Percentiles rank a stretch among this genome's conserved stretches.
Evolutionary conservation across 2,329 filamentous ascomycete species (phyloP).

Genomic region (Colletotrichum gloeosporioides): DNA sequence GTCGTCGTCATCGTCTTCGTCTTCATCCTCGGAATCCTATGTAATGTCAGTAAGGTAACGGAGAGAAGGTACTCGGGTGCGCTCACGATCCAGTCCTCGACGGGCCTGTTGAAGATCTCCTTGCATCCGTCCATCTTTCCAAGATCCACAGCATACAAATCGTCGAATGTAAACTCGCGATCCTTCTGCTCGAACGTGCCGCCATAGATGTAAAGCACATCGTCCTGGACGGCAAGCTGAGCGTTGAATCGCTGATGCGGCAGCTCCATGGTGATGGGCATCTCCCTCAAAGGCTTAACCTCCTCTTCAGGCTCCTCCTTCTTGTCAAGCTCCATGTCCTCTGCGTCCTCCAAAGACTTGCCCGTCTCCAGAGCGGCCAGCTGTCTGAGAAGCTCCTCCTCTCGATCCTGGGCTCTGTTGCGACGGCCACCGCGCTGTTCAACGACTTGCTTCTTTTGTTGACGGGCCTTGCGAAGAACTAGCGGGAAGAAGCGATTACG

Average conservation of each 20-base stretch:
- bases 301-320: constrained; percentile 58
- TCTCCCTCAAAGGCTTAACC: constrained; percentile 63
- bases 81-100: constrained; percentile 80
- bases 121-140: constrained; percentile 94
- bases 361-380: constrained; percentile 85
- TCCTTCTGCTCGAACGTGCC: constrained; percentile 96
- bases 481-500: constrained; percentile 94
- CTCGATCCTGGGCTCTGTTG: constrained; percentile 84
- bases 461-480: constrained; percentile 74
- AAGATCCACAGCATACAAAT: constrained; percentile 92
- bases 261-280: constrained; percentile 77
- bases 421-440: constrained; percentile 66
- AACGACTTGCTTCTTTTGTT: constrained; percentile 65
- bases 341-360: constrained; percentile 61
- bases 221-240: constrained; percentile 87
- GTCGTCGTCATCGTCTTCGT: constrained; percentile 63
- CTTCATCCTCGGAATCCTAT: constrained; percentile 64
- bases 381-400: constrained; percentile 88
- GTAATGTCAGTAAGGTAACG: constrained; percentile 28
- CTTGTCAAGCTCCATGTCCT: constrained; percentile 55
- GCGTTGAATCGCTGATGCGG: constrained; percentile 93
- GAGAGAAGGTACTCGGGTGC: constrained; percentile 26
- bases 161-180: constrained; percentile 93
- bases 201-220: constrained; percentile 91
- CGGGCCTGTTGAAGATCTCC: constrained; percentile 85